Base-by-base conservation (phyloP, 1,284 basidiomycete species). In the Thelephora terrestris region DNA sequence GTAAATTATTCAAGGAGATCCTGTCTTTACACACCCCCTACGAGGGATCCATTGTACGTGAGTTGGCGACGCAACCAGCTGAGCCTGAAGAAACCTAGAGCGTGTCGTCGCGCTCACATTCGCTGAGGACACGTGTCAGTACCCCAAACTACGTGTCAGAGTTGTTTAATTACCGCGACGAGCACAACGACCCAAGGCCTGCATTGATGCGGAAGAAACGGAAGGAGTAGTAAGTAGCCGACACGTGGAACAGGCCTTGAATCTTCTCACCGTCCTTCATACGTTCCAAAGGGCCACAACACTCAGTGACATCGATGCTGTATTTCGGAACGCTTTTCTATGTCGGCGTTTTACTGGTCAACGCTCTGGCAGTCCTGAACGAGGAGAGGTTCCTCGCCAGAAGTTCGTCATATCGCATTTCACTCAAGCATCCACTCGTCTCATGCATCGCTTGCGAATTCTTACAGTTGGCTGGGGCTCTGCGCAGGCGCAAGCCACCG, bases 321-420 rank as follows among this genome's bases (percentile, higher is more conserved):
- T 59, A 70, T 45, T 64, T 89, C 46, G 85, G 85, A 42, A 77
- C 75, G 14, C 73, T 88, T 54, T 65, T 90, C 56, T 85, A 89
- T 64, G 78, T 85, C 49, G 66, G 74, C 29, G 68, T 98, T 16
- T 79, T 98, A 37, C 72, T 97, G 62, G 82, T 92, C 55, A 98
- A 98, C 65, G 90, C 91, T 25, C 79, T 97, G 61, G 94, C 94
- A 7, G 85, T 98, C 50, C 74, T 98, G 48, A 96, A 85, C 61
- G 94, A 98, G 67, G 94, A 98, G 58, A 78, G 94, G 1, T 98
- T 98, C 66, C 78, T 98, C 43, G 88, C 91, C 20, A 74, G 86
- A 64, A 92, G 95, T 97, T 63, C 60, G 86, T 78, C 3, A 6
- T 6, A 10, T 14, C 10, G 39, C 37, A 18, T 43, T 27, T 21